phyloP scores from a whole-genome alignment of 805 yeast species.

The Ogataea ramenticola region DNA sequence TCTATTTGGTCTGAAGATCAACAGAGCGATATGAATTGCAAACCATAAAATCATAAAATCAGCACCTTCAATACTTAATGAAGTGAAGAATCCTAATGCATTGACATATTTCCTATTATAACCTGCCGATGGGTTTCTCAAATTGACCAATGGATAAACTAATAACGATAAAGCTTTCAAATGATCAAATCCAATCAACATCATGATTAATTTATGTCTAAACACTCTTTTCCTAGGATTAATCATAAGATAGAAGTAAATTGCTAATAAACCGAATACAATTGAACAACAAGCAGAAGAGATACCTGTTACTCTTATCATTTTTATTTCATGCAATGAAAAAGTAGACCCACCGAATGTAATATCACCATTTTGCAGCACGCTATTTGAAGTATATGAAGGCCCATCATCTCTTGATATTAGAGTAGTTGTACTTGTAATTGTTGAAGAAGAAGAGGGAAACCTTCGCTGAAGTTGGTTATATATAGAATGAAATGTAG shows the following conservation, averaged over 20 bases:
- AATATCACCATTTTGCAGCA: background rate
- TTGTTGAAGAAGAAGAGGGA: too few relatives aligned
- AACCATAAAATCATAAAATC: constrained; percentile 77
- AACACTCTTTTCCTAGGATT: constrained; percentile 58
- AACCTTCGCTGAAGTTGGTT: too few relatives aligned
- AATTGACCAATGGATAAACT: constrained; percentile 43
- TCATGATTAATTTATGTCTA: constrained; percentile 62
- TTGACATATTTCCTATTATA: constrained; percentile 38
- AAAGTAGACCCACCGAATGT: constrained; percentile 1
- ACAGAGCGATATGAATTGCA: constrained; percentile 73
- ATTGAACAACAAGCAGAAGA: constrained; percentile 44
- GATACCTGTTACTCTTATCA: constrained; percentile 20
- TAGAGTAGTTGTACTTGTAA: too few relatives aligned
- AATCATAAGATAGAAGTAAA: constrained; percentile 54
- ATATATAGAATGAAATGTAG: too few relatives aligned
- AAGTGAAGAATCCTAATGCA: constrained; percentile 75
- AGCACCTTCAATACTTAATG: constrained; percentile 75
- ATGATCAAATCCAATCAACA: constrained; percentile 65
- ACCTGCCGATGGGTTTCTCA: constrained; percentile 4
- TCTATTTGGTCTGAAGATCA: constrained; percentile 59
- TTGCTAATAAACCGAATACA: constrained; percentile 46
- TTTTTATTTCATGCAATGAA: constrained; percentile 6
- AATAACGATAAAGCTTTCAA: constrained; percentile 63
- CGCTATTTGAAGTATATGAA: background rate
- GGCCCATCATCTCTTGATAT: background rate